Evolutionary conservation across 345 rosid genomes (phyloP).

Genomic region (Gossypium stocksii): DNA sequence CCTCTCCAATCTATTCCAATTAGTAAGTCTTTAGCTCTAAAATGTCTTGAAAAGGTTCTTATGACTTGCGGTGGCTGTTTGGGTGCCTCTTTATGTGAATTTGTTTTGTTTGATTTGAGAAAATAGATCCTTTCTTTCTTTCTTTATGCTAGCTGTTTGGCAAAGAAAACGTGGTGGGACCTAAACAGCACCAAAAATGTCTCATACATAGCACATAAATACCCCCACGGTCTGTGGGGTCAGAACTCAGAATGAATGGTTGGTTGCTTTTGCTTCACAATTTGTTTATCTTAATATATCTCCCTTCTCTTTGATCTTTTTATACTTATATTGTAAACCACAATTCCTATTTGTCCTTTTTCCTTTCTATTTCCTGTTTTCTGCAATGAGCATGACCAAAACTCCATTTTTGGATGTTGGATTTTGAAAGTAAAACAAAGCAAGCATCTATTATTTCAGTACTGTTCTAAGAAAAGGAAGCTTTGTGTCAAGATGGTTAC

Average conservation of each 20-base stretch:
- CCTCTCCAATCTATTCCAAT: conserved; percentile 10
- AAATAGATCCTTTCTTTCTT: conserved; percentile 18
- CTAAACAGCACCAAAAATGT: conserved; percentile 14
- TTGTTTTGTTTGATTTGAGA: conserved; percentile 12
- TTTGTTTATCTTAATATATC: not conserved
- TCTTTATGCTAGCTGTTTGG: conserved; percentile 42
- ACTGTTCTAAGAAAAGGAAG: not conserved
- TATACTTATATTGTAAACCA: too few species aligned
- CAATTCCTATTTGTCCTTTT: too few species aligned
- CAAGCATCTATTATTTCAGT: not conserved
- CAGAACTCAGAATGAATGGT: conserved; percentile 16
- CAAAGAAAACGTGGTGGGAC: conserved; percentile 48
- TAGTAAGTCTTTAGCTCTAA: conserved; percentile 9
- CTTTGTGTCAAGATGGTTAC: too few species aligned
- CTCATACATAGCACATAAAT: not conserved
- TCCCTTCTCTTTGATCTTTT: not conserved
- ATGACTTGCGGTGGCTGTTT: not conserved
- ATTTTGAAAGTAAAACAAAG: conserved; percentile 7
- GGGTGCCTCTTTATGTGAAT: not conserved
- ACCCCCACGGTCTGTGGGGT: conserved; percentile 25
- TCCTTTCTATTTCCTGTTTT: not conserved
- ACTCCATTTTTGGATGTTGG: not conserved
- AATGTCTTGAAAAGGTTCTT: conserved; percentile 17
- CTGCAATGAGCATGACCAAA: not conserved
- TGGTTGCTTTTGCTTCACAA: conserved; percentile 15